phyloP scores from a whole-genome alignment of 2,329 filamentous ascomycete genomes.

The Clonostachys sp. region DNA sequence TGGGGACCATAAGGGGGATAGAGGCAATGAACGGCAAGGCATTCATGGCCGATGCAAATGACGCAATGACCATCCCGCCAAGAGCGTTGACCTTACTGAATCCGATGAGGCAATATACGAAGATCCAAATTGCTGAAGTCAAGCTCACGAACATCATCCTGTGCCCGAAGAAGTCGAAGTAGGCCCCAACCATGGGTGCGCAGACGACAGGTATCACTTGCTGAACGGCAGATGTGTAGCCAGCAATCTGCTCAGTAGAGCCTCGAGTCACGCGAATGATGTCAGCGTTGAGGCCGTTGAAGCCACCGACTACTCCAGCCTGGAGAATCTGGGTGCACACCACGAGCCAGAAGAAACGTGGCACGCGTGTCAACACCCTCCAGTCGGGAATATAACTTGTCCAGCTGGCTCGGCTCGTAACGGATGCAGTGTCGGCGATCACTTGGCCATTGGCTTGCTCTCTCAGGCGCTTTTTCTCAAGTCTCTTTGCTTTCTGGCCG shows the following conservation, averaged over 20 bases:
- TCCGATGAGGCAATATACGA: conserved; percentile 15
- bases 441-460: neutral
- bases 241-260: conserved; percentile 15
- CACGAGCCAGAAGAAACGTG: conserved; percentile 15
- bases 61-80: conserved; percentile 15
- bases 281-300: conserved; percentile 12
- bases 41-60: conserved; percentile 15
- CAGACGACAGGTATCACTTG: conserved; percentile 16
- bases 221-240: conserved; percentile 16
- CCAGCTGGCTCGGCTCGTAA: neutral
- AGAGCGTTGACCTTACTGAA: conserved; percentile 12
- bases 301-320: conserved; percentile 10
- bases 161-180: conserved; percentile 13
- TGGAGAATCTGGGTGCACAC: conserved; percentile 13
- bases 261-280: conserved; percentile 12
- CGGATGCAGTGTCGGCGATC: neutral
- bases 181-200: conserved; percentile 12
- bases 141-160: conserved; percentile 16
- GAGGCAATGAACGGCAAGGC: conserved; percentile 15
- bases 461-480: neutral
- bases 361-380: conserved; percentile 6
- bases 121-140: conserved; percentile 14
- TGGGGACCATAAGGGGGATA: conserved; percentile 13
- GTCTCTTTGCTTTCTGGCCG: conserved; percentile 2
- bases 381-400: conserved; percentile 1